A percentile compares a stretch with the other conserved stretches of the same genome.
Evolutionary conservation across 441 rosid species (phyloP).

Genomic region (Pelargonium fulgidum): DNA sequence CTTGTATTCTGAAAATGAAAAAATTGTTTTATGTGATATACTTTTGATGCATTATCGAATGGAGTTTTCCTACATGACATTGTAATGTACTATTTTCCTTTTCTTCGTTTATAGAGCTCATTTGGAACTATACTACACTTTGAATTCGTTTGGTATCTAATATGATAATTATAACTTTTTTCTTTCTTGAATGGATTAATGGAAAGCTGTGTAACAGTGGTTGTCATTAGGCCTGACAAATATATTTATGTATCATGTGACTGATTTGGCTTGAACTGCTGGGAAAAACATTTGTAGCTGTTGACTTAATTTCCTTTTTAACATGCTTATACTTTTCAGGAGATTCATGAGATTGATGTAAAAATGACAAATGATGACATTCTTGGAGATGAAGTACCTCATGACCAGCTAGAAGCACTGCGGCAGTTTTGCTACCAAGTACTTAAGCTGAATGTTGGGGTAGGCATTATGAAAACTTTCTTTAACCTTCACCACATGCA

Average conservation of each 20-base stretch:
- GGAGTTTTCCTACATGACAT: background rate
- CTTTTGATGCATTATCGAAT: background rate
- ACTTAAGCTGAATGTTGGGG: slow-evolving; percentile 63
- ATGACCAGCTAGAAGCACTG: slow-evolving; percentile 58
- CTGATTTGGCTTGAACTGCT: slow-evolving; percentile 15
- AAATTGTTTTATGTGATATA: background rate
- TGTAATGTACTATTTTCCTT: background rate
- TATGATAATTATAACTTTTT: no score
- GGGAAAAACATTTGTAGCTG: background rate
- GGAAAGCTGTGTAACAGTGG: no score
- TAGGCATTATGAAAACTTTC: slow-evolving; percentile 30
- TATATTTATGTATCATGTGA: no score
- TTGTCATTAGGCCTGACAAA: no score
- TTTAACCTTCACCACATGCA: slow-evolving; percentile 6
- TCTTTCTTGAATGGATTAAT: no score
- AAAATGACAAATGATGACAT: slow-evolving; percentile 91
- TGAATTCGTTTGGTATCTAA: no score
- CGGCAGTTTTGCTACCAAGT: slow-evolving; percentile 66
- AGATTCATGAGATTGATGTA: slow-evolving; percentile 45
- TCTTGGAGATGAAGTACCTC: slow-evolving; percentile 92
- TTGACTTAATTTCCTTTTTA: no score
- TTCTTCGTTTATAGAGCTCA: background rate
- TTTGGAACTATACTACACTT: no score
- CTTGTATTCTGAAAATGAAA: background rate
- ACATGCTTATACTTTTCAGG: slow-evolving; percentile 34